Base-by-base conservation (phyloP, 129 eudicot species). In the Lonicera japonica region DNA sequence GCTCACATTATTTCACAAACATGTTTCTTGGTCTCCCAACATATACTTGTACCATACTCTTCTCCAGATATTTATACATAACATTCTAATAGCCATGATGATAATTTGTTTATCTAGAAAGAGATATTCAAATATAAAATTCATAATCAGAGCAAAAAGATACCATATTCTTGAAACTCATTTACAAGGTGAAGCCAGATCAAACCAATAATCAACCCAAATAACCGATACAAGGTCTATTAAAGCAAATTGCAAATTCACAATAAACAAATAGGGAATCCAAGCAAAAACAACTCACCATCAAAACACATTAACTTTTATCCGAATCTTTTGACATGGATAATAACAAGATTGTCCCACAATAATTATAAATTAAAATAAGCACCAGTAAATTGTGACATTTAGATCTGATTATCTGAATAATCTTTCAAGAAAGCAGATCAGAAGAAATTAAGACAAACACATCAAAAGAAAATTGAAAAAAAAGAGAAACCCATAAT, bases 381-480 rank as follows among this genome's bases (percentile, higher is more conserved):
- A 43, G 13, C 5, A 10, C 50, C 16, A 43, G 50, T 43, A 43
- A 14, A 14, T 11, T 14, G 50, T 10, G 8, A 43, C 50, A 43
- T 43, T 43, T 11, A 43, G 16, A 43, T 43, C 16, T 10, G 14
- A 40, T 0, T 24, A 64, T n/a, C n/a, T n/a, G n/a, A n/a, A n/a
- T n/a, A 58, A 64, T 52, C 66, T 64, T 57, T 18, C 24, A 15
- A 25, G 34, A 56, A 24, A 68, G 29, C 58, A 51, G 34, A 69
- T 25, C 51, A 23, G 36, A 8, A 24, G 7, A 16, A 45, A 21
- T 58, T 9, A 51, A 52, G 25, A 54, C 19, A 25, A 62, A 18
- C 47, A 63, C 64, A 62, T 16, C 0, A 6, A 18, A 21, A 8
- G 29, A 17, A 24, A 25, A 16, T 25, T 6, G 5, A 43, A 55